Evolutionary conservation across 495 filamentous ascomycete species (phyloP).

Genomic region (Sabuloglossum arenarium): DNA sequence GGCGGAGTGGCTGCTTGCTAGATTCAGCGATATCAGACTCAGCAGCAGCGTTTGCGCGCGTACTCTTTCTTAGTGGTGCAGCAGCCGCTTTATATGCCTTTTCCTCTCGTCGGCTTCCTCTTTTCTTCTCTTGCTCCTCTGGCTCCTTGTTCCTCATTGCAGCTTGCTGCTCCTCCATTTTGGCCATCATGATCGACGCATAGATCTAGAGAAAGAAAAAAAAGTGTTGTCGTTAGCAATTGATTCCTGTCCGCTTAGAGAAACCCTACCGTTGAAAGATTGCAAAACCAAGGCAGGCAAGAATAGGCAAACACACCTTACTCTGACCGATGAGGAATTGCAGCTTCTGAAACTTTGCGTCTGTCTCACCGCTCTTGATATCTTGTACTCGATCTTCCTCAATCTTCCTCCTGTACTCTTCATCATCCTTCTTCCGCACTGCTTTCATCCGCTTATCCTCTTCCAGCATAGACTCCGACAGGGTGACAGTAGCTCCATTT

Average conservation of each 20-base stretch:
- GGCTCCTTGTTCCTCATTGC: slow-evolving; percentile 22
- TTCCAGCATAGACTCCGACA: slow-evolving; percentile 21
- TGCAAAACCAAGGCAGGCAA: background rate
- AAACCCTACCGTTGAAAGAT: background rate
- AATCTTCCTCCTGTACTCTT: slow-evolving; percentile 26
- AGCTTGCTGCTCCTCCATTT: slow-evolving; percentile 41
- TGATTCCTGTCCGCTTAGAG: background rate
- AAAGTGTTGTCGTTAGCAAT: background rate
- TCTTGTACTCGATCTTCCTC: slow-evolving; percentile 25
- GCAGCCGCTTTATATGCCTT: slow-evolving; percentile 19
- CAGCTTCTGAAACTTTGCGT: slow-evolving; percentile 29
- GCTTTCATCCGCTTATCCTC: slow-evolving; percentile 33
- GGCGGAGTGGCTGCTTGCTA: slow-evolving; percentile 7
- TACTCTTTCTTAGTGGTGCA: slow-evolving; percentile 14
- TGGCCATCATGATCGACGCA: slow-evolving; percentile 34
- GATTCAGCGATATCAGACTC: background rate
- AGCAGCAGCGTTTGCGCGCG: background rate
- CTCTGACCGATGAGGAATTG: slow-evolving; percentile 25
- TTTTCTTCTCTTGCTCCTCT: slow-evolving; percentile 19
- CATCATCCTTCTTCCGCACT: slow-evolving; percentile 22
- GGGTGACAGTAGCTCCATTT: background rate
- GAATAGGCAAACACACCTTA: slow-evolving; percentile 12
- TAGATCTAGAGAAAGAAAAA: slow-evolving; percentile 15
- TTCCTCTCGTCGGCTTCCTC: slow-evolving; percentile 17
- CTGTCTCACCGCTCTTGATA: slow-evolving; percentile 22